Conservation (phyloP, 495 filamentous ascomycete genomes). For the Neurospora terricola region DNA sequence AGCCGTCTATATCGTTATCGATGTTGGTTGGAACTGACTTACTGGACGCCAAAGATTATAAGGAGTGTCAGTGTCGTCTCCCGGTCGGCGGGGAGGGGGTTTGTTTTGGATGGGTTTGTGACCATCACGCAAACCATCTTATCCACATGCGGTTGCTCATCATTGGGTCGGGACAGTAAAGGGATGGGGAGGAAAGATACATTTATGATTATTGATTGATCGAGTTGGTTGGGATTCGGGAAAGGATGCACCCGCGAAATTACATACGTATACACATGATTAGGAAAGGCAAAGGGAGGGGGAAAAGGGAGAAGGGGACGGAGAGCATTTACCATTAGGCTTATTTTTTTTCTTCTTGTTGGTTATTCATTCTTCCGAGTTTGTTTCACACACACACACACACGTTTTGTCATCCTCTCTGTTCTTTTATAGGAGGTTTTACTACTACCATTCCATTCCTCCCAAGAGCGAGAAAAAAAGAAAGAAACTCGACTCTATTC, state of each 20-base stretch:
- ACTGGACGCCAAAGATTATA: not conserved
- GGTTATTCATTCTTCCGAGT: not conserved
- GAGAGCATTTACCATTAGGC: not conserved
- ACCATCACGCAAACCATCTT: not conserved
- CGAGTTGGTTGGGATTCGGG: not conserved
- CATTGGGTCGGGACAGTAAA: not conserved
- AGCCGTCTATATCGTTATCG: not conserved
- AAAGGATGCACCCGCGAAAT: not conserved
- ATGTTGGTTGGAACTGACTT: not conserved
- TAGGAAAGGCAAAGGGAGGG: not conserved
- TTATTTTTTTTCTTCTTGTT: not conserved
- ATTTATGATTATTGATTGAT: not conserved
- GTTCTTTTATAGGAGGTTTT: not conserved
- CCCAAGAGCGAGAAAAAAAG: not conserved
- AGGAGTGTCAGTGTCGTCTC: not conserved
- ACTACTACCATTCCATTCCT: not conserved
- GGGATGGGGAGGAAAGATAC: not conserved
- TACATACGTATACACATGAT: not conserved
- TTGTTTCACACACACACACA: not conserved
- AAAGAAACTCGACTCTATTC: not conserved
- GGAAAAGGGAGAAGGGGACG: not conserved
- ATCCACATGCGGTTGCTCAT: not conserved
- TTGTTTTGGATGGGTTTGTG: not conserved
- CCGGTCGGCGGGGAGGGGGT: not conserved
- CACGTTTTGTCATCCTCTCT: not conserved